Evolutionary conservation across 164 flowering plant genomes (phyloP).

Genomic region (Santalum album): DNA sequence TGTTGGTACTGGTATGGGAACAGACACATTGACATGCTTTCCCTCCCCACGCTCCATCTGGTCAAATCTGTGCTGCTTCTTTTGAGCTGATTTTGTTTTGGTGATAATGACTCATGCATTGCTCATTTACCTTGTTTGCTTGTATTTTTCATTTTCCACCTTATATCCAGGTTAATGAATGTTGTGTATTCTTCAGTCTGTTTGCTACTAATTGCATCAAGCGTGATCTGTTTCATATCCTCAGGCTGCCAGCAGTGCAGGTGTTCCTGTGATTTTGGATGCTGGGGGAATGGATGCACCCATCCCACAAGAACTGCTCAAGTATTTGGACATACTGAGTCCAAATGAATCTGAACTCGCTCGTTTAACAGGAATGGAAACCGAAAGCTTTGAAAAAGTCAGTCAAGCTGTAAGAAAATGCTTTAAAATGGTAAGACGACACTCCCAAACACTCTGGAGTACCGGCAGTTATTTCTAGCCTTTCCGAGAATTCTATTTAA

Average conservation of each 20-base stretch:
- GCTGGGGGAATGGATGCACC: conserved; percentile 91
- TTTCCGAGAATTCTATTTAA: no score
- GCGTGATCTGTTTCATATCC: conserved; percentile 2
- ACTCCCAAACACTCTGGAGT: no score
- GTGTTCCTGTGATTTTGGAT: conserved; percentile 84
- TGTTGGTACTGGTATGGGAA: no score
- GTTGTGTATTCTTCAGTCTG: neutral
- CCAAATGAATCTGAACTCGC: conserved; percentile 89
- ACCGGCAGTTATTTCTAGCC: no score
- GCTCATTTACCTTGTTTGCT: no score
- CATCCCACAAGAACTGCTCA: conserved; percentile 57
- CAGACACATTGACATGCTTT: no score
- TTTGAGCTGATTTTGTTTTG: no score
- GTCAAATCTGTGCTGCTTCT: no score
- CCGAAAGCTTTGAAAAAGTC: conserved; percentile 73
- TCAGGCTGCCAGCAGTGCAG: conserved; percentile 73
- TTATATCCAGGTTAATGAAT: neutral
- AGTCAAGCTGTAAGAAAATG: conserved; percentile 57
- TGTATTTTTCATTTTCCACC: no score
- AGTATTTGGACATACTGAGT: conserved; percentile 64
- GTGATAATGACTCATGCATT: no score
- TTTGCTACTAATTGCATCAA: neutral
- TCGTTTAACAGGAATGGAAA: conserved; percentile 76
- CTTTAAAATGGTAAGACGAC: conserved; percentile 75
- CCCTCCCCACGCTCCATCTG: no score